Base-by-base conservation (phyloP, 768 basidiomycete species). In the Podaxis sp. region DNA sequence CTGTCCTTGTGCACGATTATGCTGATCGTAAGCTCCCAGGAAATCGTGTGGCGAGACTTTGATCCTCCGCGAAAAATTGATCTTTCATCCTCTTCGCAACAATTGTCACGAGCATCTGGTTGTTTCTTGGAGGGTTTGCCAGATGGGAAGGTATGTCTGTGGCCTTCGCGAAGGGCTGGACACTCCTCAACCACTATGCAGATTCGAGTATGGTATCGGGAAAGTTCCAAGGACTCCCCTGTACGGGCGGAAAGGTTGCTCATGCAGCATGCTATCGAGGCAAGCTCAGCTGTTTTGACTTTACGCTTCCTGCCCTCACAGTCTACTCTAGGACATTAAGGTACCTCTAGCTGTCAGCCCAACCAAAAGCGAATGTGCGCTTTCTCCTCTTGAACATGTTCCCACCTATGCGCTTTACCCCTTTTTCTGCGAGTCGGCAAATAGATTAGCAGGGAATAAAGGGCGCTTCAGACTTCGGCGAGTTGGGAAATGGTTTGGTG, bases 41-140 rank as follows among this genome's bases (percentile, higher is more conserved):
- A 74, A 24, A 77, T 84, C 12, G 56, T 65, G 52, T 70, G 76
- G 56, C 74, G 79, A 46, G 66, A 67, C 10, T 72, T 80, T 46
- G 62, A 76, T 59, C 73, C 88, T 13, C 87, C 87, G 10, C 73
- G 79, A 3, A 70, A 74, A 28, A 69, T 68, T 49, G 72, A 75
- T n/a, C 67, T 90, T 44, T 74, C 72, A 0, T 67, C 74, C 10
- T 82, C 83, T 58, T 65, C 85, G n/a, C 67, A 88, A 22, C 84
- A 86, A 64, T 80, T 93, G 63, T 93, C 91, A n/a, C 85, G 88
- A 57, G 61, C 84, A 20, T 80, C 88, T 6, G 85, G 84, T 49
- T 90, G 87, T 3, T 86, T 87, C 65, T 72, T 86, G 4, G 87
- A 90, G 69, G 80, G 79, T 62, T 68, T 78, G 28, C 80, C 79